phyloP scores from a whole-genome alignment of 768 basidiomycete species.

The Tulasnella sp. region DNA sequence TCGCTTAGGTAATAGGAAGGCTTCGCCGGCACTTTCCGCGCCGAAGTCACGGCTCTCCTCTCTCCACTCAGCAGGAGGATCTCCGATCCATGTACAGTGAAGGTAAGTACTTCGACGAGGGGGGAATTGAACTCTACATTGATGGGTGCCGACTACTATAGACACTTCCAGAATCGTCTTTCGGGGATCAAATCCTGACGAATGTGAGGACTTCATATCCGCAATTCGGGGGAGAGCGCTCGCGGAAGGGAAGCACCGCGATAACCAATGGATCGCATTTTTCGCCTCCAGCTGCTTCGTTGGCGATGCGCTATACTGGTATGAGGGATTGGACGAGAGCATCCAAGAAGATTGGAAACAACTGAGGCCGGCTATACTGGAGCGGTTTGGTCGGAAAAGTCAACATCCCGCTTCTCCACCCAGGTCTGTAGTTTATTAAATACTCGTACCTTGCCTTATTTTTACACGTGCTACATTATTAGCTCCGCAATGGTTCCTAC shows the following conservation, averaged over 20 bases:
- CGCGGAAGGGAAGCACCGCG: slow-evolving; percentile 3
- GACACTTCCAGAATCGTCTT: neutral
- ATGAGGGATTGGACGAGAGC: neutral
- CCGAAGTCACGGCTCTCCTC: too few species aligned
- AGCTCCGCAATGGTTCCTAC: neutral
- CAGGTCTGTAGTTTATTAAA: neutral
- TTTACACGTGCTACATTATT: neutral
- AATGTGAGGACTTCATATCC: slow-evolving; percentile 4
- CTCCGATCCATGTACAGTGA: neutral
- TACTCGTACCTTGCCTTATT: too few species aligned
- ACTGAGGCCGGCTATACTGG: neutral
- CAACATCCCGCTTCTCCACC: neutral
- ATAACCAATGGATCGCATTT: slow-evolving; percentile 9
- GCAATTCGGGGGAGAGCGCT: neutral
- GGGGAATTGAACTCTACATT: neutral
- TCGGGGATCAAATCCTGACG: neutral
- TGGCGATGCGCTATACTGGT: slow-evolving; percentile 4
- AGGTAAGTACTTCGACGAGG: neutral
- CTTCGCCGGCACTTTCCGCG: too few species aligned
- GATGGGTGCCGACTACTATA: neutral
- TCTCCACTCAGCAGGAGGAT: neutral
- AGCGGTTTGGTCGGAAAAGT: neutral
- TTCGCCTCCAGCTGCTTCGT: slow-evolving; percentile 7
- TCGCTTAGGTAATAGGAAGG: too few species aligned
- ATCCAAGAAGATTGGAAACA: neutral